phyloP scores from a whole-genome alignment of 2,329 filamentous ascomycete genomes.

The Chrysoporthe deuterocubensis region DNA sequence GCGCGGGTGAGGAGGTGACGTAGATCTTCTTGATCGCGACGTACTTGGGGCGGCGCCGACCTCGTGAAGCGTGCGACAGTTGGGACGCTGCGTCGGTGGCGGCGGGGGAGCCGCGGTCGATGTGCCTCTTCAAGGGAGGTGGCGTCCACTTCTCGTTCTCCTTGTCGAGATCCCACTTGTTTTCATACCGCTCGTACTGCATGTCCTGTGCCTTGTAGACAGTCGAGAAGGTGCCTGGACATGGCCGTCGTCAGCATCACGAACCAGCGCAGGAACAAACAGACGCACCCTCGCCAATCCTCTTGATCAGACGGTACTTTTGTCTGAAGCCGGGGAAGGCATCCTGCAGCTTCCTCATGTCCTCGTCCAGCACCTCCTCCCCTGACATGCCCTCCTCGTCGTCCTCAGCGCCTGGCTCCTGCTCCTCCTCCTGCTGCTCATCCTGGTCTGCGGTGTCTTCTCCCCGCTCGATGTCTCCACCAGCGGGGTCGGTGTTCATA shows the following conservation, averaged over 20 bases:
- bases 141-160: conserved; percentile 69
- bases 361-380: conserved; percentile 66
- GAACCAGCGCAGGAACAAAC: neutral
- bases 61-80: conserved; percentile 38
- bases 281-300: conserved; percentile 86
- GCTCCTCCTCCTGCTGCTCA: conserved; percentile 38
- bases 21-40: conserved; percentile 99
- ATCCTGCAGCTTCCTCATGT: conserved; percentile 84
- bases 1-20: conserved; percentile 90
- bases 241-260: conserved; percentile 26
- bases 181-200: conserved; percentile 79
- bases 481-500: conserved; percentile 48
- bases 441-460: conserved; percentile 43
- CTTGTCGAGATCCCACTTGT: conserved; percentile 81
- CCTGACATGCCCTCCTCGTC: conserved; percentile 54
- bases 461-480: conserved; percentile 39
- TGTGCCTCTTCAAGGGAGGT: conserved; percentile 63
- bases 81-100: conserved; percentile 25
- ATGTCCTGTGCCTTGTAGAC: conserved; percentile 98
- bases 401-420: conserved; percentile 44
- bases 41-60: conserved; percentile 61
- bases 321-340: conserved; percentile 84
- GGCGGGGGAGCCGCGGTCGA: conserved; percentile 41
- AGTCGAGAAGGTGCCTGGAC: conserved; percentile 91
- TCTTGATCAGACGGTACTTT: conserved; percentile 88